Base-by-base conservation (phyloP, 345 rosid species). In the Brassica rapa region DNA sequence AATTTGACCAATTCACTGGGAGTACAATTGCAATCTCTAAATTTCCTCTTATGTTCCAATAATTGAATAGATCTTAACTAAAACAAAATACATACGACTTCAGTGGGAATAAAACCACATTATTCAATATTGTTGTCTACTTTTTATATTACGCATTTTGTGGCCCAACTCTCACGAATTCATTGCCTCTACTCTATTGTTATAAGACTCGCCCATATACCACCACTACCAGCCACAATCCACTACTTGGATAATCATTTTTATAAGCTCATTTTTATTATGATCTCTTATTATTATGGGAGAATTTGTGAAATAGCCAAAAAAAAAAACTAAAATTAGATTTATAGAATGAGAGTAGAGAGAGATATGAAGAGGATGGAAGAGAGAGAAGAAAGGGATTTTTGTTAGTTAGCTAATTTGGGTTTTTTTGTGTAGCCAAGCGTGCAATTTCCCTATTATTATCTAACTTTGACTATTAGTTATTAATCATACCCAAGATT, bases 151-250 rank as follows among this genome's bases (percentile, higher is more conserved):
- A 15, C 0, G 32, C 25, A 21, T 21, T 19, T 2, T 64, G 68
- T 37, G 33, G 27, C 27, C 55, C 6, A 66, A 41, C 56, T 66
- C 70, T 41, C 6, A 66, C 21, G 6, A 41, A 66, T 33, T 33
- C 56, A 41, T 41, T 12, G 5, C 49, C 12, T 66, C 56, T 35
- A 8, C 12, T 66, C 56, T 35, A 8, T 27, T 66, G 29, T 65
- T 24, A 37, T 66, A 16, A 21, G 19, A 11, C 70, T 41, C 30
- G 16, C 12, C 68, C 37, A 29, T 6, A 62, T 51, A n/a, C 56
- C 4, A 62, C 23, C 67, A 62, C 23, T 62, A 62, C 41, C 41
- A 3, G 43, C 67, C 67, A 62, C 67, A 62, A 30, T 30, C 67
- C 67, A 63, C 67, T 63, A 15, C 67, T 32, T 63, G 43, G 23